Percentiles rank a stretch among this genome's conserved stretches.
Conservation (phyloP, 2,329 filamentous ascomycete species). For the Ophiocordyceps polyrhachis-furcata region DNA sequence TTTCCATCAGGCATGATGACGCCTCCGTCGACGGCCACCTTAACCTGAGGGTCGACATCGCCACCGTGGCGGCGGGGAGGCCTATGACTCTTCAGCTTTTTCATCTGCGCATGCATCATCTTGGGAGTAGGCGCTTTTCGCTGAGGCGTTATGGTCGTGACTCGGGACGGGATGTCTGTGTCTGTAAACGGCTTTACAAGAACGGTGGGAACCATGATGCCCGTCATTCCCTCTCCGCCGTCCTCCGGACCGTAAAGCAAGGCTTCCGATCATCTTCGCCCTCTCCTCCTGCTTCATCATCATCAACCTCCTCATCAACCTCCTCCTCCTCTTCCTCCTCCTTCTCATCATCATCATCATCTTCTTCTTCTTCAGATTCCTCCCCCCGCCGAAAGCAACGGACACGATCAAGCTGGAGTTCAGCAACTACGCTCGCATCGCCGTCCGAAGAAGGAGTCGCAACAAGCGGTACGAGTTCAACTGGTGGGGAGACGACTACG, state of each 20-base stretch:
- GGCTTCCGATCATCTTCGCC: constrained; percentile 9
- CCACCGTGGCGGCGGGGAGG: constrained; percentile 30
- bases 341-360: neutral
- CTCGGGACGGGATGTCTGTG: constrained; percentile 84
- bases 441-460: constrained; percentile 50
- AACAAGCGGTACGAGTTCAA: constrained; percentile 61
- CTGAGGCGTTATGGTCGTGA: constrained; percentile 81
- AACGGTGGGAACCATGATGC: no score
- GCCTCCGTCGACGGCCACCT: constrained; percentile 84
- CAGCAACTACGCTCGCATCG: constrained; percentile 88
- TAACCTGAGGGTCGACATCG: constrained; percentile 80
- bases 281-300: neutral
- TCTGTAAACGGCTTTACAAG: constrained; percentile 33
- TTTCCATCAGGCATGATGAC: constrained; percentile 80
- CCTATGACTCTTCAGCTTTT: constrained; percentile 46
- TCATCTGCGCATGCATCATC: constrained; percentile 86
- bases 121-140: constrained; percentile 73
- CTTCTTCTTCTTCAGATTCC: neutral
- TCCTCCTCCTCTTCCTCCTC: constrained; percentile 4
- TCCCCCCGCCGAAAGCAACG: constrained; percentile 25
- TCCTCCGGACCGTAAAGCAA: constrained; percentile 25
- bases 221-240: constrained; percentile 20
- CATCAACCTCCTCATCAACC: constrained; percentile 4
- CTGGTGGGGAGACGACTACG: constrained; percentile 78
- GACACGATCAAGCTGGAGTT: constrained; percentile 84